Base-by-base conservation (phyloP, 768 basidiomycete genomes). In the Epithele typhae region DNA sequence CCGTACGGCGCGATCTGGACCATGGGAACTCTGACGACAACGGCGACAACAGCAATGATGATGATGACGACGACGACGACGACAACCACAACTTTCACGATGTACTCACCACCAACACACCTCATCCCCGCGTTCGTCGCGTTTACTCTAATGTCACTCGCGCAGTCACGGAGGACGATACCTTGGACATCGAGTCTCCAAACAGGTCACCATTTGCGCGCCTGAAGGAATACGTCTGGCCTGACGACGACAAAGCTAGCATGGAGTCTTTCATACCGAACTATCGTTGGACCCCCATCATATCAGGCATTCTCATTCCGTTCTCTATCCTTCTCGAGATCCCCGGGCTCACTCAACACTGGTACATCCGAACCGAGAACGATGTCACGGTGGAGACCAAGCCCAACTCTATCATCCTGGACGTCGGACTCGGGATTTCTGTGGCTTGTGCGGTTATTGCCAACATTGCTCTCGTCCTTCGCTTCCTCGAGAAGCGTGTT, bases 311-410 rank as follows among this genome's bases (percentile, higher is more conserved):
- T 33, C 61, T 81, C 49, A 78, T 87, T 30, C 84, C 87, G 0
- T 88, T 92, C 56, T 77, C 83, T 15, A 85, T 91, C 40, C 71
- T 92, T n/a, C 71, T 92, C 24, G 84, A 86, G 56, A 87, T 92
- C 23, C 90, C 90, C 1, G 84, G 84, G 14, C 64, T 91, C 10
- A 91, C 87, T 1, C 82, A 81, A 48, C 73, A 76, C 43, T 87
- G 86, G 87, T 87, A 82, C 52, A 74, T 84, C 46, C 74, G 73
- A 5, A 87, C 78, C 0, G 65, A 70, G 24, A 60, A 68, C 17
- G 65, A 75, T 48, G 34, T 71, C 21, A 62, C 67, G 4, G 64
- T 82, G 1, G 75, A 84, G 27, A 69, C 62, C 5, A 70, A 65
- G 40, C 59, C 61, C 11, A 90, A 90, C 45, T 71, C 87, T 0